A percentile compares a stretch with the other conserved stretches of the same genome.
Evolutionary conservation across 768 basidiomycete species (phyloP).

Genomic region (Mycena polygramma): DNA sequence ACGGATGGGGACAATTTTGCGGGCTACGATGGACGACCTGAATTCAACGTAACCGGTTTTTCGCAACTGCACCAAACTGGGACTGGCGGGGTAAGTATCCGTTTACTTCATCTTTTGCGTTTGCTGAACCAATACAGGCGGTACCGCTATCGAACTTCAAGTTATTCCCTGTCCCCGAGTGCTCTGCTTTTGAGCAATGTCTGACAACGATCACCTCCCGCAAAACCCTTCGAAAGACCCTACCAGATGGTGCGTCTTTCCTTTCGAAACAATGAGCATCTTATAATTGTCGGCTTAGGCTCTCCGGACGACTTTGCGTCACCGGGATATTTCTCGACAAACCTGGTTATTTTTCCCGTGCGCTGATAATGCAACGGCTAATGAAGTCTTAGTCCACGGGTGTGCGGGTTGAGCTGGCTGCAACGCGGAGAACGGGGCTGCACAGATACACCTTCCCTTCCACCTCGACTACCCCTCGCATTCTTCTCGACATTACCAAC

Average conservation of each 20-base stretch:
- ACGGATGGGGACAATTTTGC: slow-evolving; percentile 73
- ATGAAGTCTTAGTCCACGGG: slow-evolving; percentile 58
- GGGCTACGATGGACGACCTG: slow-evolving; percentile 60
- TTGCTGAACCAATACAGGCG: slow-evolving; percentile 46
- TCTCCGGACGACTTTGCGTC: slow-evolving; percentile 72
- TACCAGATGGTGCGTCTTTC: slow-evolving; percentile 58
- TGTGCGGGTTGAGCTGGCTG: slow-evolving; percentile 70
- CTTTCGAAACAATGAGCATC: background rate
- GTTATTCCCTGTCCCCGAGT: slow-evolving; percentile 66
- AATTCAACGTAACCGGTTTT: slow-evolving; percentile 66
- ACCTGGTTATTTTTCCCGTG: slow-evolving; percentile 54
- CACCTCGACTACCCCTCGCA: slow-evolving; percentile 61
- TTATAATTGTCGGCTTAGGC: slow-evolving; percentile 47
- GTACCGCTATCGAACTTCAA: slow-evolving; percentile 74
- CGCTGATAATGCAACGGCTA: too few species aligned
- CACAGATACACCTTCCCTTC: slow-evolving; percentile 71
- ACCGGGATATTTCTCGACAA: slow-evolving; percentile 76
- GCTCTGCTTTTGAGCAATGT: slow-evolving; percentile 65
- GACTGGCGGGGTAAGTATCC: slow-evolving; percentile 65
- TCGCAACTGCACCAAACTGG: slow-evolving; percentile 75
- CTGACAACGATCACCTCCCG: slow-evolving; percentile 60
- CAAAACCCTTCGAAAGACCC: slow-evolving; percentile 62
- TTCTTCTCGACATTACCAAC: slow-evolving; percentile 72
- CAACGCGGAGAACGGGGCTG: slow-evolving; percentile 69
- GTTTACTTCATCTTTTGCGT: background rate